phyloP scores from a whole-genome alignment of 768 basidiomycete species.

The Tulasnella sp. region DNA sequence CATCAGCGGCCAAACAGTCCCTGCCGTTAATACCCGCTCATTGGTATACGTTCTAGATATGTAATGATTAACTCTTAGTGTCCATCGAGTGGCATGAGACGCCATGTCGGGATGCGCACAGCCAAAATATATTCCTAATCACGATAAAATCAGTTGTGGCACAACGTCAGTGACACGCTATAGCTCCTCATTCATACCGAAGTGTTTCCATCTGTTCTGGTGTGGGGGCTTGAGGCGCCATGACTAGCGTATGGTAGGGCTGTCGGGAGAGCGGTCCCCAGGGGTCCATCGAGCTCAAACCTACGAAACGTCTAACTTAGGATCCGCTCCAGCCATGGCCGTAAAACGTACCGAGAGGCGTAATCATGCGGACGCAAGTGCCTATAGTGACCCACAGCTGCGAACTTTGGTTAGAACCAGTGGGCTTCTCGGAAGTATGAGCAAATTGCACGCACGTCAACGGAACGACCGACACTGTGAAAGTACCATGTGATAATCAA shows the following conservation, averaged over 20 bases:
- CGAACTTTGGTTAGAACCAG: background rate
- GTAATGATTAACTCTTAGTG: background rate
- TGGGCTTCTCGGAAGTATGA: background rate
- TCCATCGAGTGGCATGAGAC: background rate
- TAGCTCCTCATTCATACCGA: too few species aligned
- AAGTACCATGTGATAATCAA: constrained; percentile 11
- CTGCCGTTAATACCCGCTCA: constrained; percentile 8
- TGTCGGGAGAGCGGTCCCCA: constrained; percentile 5
- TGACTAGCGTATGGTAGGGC: background rate
- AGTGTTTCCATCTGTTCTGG: background rate
- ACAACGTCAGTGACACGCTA: too few species aligned
- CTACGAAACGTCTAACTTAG: too few species aligned
- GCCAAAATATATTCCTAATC: constrained; percentile 13
- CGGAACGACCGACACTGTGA: constrained; percentile 9
- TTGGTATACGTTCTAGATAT: background rate
- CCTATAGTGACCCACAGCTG: constrained; percentile 11
- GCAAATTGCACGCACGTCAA: background rate
- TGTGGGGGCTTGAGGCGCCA: background rate
- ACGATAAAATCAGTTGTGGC: too few species aligned
- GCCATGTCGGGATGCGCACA: background rate
- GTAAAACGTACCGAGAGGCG: constrained; percentile 1
- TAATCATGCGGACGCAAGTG: background rate
- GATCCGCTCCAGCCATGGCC: too few species aligned
- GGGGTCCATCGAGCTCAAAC: background rate
- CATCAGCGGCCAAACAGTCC: constrained; percentile 8